Base-by-base conservation (phyloP, 2,329 filamentous ascomycete species). In the Colletotrichum cuscutae region DNA sequence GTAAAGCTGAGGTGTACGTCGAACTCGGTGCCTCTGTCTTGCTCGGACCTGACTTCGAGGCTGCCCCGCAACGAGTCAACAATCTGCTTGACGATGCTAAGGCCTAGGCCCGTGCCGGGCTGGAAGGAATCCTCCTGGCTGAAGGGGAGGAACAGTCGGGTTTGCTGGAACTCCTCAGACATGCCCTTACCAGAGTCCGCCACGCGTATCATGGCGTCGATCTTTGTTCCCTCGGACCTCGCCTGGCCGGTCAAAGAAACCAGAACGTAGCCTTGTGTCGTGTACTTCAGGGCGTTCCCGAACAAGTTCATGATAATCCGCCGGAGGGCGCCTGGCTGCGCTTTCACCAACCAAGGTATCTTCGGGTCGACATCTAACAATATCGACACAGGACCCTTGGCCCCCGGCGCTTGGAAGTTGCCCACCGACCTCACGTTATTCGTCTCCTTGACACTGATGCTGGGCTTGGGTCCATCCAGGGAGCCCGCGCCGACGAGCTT, bases 141-240 rank as follows among this genome's bases (percentile, higher is more conserved):
- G 73, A 92, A 92, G 0, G 90, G 89, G 0, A 88, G 88, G 76
- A 90, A 93, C 0, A 93, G 81, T 19, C 87, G 86, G 15, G 88
- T 87, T 24, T 88, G 85, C 65, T 92, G 82, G 75, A 90, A 93
- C 26, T 91, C 88, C 46, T 88, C 84, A 0, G 87, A 89, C 74
- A 93, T 93, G 9, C 91, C 91, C 73, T 89, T 88, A 1, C 91
- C 91, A 1, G 90, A 91, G 78, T 93, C 91, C 0, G 85, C 84
- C 9, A 93, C 86, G 0, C 84, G 88, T 32, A 89, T 76, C 5
- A 80, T 26, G 2, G 81, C 72, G 56, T 79, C 75, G 2, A 79
- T 65, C 46, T 77, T 78, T n/a, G 75, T 75, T 2, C 74, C 73
- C 1, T 77, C 75, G 0, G 65, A 54, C 7, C 74, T 74, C 3